Conservation (phyloP, 2,329 filamentous ascomycete genomes). For the Chaetomium olivaceum region DNA sequence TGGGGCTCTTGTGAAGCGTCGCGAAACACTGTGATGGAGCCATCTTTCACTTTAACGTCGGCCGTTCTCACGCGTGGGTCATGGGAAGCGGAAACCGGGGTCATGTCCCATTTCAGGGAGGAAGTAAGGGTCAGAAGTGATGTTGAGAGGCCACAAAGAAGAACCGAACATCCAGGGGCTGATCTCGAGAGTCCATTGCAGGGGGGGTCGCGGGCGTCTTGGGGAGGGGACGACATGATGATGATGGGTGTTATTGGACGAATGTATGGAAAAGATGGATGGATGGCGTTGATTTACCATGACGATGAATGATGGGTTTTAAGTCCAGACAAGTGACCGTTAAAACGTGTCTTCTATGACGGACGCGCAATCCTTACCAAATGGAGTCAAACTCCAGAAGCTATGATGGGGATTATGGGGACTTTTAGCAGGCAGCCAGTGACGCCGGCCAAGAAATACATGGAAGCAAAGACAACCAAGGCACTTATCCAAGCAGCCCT, state of each 20-base stretch:
- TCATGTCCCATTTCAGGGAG: too few relatives aligned
- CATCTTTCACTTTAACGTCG: too few relatives aligned
- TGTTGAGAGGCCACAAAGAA: too few relatives aligned
- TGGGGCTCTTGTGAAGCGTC: too few relatives aligned
- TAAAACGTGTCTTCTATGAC: constrained; percentile 11
- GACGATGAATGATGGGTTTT: neutral
- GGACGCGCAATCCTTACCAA: constrained; percentile 6
- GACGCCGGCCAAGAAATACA: neutral
- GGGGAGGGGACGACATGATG: neutral
- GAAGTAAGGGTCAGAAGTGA: too few relatives aligned
- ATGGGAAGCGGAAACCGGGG: too few relatives aligned
- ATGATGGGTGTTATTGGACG: too few relatives aligned
- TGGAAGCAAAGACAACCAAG: too few relatives aligned
- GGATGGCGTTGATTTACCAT: neutral
- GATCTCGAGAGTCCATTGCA: neutral
- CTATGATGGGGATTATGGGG: neutral
- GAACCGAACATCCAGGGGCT: neutral
- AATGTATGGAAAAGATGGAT: neutral
- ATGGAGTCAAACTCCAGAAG: neutral
- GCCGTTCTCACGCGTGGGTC: too few relatives aligned
- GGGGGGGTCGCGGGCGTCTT: neutral
- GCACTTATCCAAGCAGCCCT: neutral
- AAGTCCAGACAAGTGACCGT: neutral
- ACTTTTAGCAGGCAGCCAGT: neutral
- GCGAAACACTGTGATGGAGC: too few relatives aligned